Percentiles rank a stretch among this genome's conserved stretches.
phyloP scores from a whole-genome alignment of 345 rosid genomes.

The Eucalyptus cladocalyx region DNA sequence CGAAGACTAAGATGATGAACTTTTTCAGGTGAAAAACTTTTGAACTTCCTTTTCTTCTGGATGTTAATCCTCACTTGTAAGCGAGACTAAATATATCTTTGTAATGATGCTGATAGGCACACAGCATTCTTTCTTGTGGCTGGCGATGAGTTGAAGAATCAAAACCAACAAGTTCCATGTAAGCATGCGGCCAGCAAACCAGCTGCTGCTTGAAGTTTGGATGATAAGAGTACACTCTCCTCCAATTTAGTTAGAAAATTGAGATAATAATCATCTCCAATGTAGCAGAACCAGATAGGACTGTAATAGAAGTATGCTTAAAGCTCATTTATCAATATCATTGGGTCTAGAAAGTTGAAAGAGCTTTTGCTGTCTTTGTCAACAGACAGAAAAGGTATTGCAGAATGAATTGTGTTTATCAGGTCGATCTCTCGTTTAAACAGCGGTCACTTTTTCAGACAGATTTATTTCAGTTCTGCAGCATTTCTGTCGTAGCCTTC shows the following conservation, averaged over 20 bases:
- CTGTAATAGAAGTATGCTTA: background rate
- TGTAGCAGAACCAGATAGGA: background rate
- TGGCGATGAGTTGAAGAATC: constrained; percentile 74
- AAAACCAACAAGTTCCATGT: constrained; percentile 29
- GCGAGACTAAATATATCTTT: background rate
- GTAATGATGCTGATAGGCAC: constrained; percentile 37
- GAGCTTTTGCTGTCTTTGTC: background rate
- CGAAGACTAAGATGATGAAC: constrained; percentile 65
- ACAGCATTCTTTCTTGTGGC: constrained; percentile 93
- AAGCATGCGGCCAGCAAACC: constrained; percentile 19
- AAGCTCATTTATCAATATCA: background rate
- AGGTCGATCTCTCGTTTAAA: background rate
- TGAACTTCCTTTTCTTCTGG: background rate
- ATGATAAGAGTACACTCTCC: background rate
- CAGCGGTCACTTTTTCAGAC: background rate
- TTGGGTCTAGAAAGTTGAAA: background rate
- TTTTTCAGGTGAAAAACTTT: constrained; percentile 51
- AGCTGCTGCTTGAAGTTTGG: background rate
- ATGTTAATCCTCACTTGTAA: background rate
- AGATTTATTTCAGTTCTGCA: background rate
- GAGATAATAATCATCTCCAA: background rate
- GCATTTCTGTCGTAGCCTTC: background rate
- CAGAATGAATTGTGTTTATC: background rate
- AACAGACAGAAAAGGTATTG: background rate
- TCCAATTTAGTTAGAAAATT: background rate